These are phyloP conservation scores for Margaritispora aquatica DNA, from an alignment of 495 filamentous ascomycete genomes.

Conservation along the genomic window DNA sequence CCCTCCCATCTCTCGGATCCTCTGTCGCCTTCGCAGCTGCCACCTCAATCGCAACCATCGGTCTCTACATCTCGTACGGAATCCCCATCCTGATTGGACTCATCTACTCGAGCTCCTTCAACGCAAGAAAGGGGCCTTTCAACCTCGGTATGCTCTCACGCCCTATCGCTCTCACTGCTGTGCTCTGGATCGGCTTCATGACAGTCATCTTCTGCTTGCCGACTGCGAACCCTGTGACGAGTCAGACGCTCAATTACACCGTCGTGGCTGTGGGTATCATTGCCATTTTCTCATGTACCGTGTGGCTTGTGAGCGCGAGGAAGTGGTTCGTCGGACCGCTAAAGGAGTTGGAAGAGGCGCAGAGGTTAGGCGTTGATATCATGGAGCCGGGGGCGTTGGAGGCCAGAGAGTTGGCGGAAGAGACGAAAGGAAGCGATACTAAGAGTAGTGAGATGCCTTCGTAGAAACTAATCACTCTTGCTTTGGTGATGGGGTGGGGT, in stretches of 20 bases:
- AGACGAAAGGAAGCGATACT: neutral
- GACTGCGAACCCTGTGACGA: slow-evolving; percentile 50
- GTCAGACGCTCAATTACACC: slow-evolving; percentile 52
- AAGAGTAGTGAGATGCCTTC: neutral
- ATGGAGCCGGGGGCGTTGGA: slow-evolving; percentile 44
- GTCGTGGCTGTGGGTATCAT: slow-evolving; percentile 59
- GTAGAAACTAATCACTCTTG: neutral
- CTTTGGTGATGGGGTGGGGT: neutral
- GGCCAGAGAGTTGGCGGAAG: neutral
- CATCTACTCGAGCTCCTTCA: slow-evolving; percentile 36
- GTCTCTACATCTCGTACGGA: slow-evolving; percentile 59
- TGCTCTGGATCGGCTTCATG: slow-evolving; percentile 50
- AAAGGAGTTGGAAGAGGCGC: slow-evolving; percentile 42
- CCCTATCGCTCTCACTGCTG: slow-evolving; percentile 44
- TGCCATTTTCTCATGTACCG: slow-evolving; percentile 34
- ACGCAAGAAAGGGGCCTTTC: slow-evolving; percentile 45
- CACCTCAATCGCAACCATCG: slow-evolving; percentile 58
- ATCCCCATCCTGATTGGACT: slow-evolving; percentile 54
- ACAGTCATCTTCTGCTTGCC: slow-evolving; percentile 60
- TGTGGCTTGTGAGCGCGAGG: slow-evolving; percentile 43
- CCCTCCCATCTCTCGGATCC: slow-evolving; percentile 54
- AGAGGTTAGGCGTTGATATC: slow-evolving; percentile 39
- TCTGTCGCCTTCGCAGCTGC: slow-evolving; percentile 55
- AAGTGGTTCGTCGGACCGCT: slow-evolving; percentile 55
- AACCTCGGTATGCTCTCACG: slow-evolving; percentile 49